Evolutionary conservation across 2,329 filamentous ascomycete species (phyloP), one percentile per base, ranked within the genome.

Genomic region (Torrubiellomyces zombiae): DNA sequence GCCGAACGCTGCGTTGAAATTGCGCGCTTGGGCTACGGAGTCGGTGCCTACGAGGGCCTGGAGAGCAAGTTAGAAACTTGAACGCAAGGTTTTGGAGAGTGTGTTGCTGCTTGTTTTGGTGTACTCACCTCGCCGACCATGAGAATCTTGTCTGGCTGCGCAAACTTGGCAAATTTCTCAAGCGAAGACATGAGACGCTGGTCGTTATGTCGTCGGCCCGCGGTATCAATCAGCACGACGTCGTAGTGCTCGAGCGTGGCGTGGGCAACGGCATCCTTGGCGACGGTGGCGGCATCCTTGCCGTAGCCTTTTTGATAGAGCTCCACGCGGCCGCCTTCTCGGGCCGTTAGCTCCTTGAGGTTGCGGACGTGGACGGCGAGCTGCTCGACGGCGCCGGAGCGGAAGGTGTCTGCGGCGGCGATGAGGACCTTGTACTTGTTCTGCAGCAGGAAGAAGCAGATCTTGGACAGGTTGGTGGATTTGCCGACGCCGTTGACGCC

Each of bases 401-500:
- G 78, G 64, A 98, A 98, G 3, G 89, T 98, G 50, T 98, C 86
- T 39, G 81, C 89, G 7, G 89, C 86, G 9, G 82, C 86, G 37
- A 98, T 81, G 29, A 98, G 67, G 10, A 98, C 83, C 44, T 79
- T 79, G 60, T 93, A 91, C 48, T 91, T 85, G 60, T 98, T 98
- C 52, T 98, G 86, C 16, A 98, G 63, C 18, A 98, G 63, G 58
- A 98, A 98, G 56, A 89, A 98, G 51, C 85, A 92, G 37, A 98
- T 93, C 53, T 98, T 98, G 50, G 81, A 86, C 18, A 98, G 63
- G 47, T 94, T 95, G 26, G 89, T 98, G 10, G 85, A 94, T 57
- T 98, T 98, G 44, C 89, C 89, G 18, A 98, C 89, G 27, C 89
- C 89, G 49, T 98, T 98, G 46, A 98, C 89, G 33, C 89, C 89